These are phyloP conservation scores for Solanum stenotomum DNA, from an alignment of 257 asterid species.

Conservation along the genomic window DNA sequence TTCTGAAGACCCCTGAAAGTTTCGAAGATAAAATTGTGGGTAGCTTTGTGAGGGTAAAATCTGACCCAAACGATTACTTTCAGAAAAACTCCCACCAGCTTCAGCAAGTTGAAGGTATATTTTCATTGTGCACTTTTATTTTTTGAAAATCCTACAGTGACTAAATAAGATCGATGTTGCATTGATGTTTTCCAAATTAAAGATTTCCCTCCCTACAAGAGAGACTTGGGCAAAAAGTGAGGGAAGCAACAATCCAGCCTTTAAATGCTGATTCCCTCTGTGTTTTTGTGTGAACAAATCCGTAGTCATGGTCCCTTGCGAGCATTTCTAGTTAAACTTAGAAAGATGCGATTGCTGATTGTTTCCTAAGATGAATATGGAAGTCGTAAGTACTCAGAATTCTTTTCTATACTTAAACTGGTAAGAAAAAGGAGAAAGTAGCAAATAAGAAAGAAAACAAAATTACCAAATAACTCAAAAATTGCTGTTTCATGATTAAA, in stretches of 20 bases:
- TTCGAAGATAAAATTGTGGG: conserved; percentile 56
- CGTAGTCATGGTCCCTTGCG: not conserved
- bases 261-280: not conserved
- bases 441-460: not conserved
- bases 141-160: not conserved
- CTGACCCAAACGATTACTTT: conserved; percentile 63
- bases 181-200: not conserved
- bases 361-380: not conserved
- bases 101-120: conserved; percentile 71
- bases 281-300: not conserved
- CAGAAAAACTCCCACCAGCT: conserved; percentile 76
- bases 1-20: conserved; percentile 46
- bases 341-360: not conserved
- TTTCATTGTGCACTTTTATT: not conserved
- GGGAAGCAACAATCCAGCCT: not conserved
- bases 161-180: not conserved
- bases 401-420: not conserved
- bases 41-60: conserved; percentile 77
- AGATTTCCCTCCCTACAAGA: not conserved
- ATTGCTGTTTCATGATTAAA: not conserved
- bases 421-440: not conserved
- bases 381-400: not conserved
- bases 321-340: not conserved
- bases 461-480: not conserved
- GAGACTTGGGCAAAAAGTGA: not conserved